Base-by-base conservation (phyloP, 768 basidiomycete species). In the Dacryopinax primogenitus region DNA sequence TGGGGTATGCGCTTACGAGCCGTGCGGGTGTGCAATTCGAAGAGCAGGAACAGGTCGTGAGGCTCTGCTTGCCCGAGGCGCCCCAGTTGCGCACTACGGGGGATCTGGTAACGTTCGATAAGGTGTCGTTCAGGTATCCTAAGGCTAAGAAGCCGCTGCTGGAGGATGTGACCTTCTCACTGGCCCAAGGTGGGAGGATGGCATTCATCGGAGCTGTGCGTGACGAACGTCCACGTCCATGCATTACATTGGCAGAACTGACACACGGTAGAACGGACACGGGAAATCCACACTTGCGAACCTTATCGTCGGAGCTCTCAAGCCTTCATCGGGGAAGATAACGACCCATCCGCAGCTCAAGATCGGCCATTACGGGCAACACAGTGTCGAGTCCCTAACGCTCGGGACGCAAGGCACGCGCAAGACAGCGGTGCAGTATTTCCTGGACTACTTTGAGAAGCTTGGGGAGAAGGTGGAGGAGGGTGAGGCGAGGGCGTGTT, bases 331-430 rank as follows among this genome's bases (percentile, higher is more conserved):
- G 2, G 86, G 86, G 9, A 78, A 72, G 32, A 77, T 85, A 11
- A 76, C 74, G 33, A 77, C 77, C 33, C 86, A 86, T 72, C 80
- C 84, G 3, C 74, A 78, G 3, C 75, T 81, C 33, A 77, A 76
- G 21, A 80, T 86, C 36, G 83, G 82, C 1, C 84, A 84, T 73
- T 87, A 83, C 69, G 79, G 79, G 0, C 85, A 87, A 69, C 82
- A 85, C 70, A 78, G 79, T 0, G 84, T 86, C 15, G 84, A 86
- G 68, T 76, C 78, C 39, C 76, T 85, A 2, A 74, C 79, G 11
- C 39, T 35, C 13, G 70, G 73, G 0, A 63, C 77, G 32, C 67
- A 71, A 0, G 70, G 70, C 0, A 72, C 65, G 44, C 66, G 68
- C 21, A 69, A 67, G 23, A 69, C 77, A 26, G 73, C 77, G 4